Evolutionary conservation across 1,284 basidiomycete genomes (phyloP).

Genomic region (Heterobasidion annosum): DNA sequence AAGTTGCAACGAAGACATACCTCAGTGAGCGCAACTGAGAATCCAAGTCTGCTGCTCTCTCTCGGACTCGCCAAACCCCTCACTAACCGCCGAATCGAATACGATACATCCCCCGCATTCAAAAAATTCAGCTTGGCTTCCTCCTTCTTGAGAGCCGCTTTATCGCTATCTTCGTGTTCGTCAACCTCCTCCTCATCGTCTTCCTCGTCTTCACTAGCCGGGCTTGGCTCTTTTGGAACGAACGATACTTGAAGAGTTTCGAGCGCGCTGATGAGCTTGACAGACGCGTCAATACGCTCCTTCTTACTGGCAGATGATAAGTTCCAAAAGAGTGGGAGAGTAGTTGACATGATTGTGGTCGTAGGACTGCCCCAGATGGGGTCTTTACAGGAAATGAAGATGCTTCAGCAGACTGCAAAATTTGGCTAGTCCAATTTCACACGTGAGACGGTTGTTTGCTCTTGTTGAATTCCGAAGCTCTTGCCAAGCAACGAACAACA

Average conservation of each 20-base stretch:
- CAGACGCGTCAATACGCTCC: conserved; percentile 79
- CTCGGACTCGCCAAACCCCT: conserved; percentile 86
- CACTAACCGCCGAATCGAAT: conserved; percentile 78
- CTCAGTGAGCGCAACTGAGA: conserved; percentile 93
- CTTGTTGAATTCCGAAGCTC: neutral
- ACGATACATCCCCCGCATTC: conserved; percentile 85
- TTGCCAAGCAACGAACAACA: neutral
- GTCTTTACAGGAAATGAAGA: neutral
- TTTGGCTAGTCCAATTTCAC: neutral
- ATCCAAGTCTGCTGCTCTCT: conserved; percentile 90
- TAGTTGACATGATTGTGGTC: conserved; percentile 54
- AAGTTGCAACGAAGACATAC: conserved; percentile 34
- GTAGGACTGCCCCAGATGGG: too few species aligned
- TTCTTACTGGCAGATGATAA: conserved; percentile 78
- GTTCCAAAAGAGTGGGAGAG: conserved; percentile 90
- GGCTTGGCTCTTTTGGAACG: conserved; percentile 30
- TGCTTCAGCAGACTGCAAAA: neutral
- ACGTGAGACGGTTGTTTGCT: neutral
- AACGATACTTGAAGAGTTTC: conserved; percentile 74
- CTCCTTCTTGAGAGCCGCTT: conserved; percentile 25
- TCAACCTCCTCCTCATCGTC: conserved; percentile 32
- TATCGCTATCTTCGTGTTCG: conserved; percentile 26
- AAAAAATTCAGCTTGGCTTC: conserved; percentile 43
- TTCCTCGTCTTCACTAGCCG: conserved; percentile 36
- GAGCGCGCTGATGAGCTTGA: conserved; percentile 73